Evolutionary conservation across 129 eudicot species (phyloP), one percentile per base, ranked within the genome.

Genomic region (Erigeron canadensis): DNA sequence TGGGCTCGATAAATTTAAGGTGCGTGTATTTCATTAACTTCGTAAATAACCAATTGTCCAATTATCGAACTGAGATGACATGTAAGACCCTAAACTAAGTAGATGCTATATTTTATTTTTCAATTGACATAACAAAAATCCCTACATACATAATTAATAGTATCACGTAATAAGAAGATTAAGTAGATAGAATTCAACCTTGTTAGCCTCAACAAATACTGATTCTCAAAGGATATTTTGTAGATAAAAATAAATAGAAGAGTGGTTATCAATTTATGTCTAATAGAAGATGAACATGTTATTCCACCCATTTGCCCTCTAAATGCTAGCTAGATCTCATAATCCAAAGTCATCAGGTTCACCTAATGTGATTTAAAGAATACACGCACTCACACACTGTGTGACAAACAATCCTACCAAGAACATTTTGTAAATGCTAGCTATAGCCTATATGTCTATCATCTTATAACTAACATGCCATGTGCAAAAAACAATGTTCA

Each of bases 191-290:
- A 15, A 50, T 6, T 50, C 56, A 50, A 10, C 56, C 6, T 50
- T 15, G 19, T 7, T 50, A n/a, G n/a, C n/a, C n/a, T n/a, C n/a
- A n/a, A n/a, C n/a, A n/a, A n/a, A n/a, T n/a, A 15, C 56, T 2
- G 56, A 50, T 51, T 37, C 19, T 62, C 63, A 48, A 23, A n/a
- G 39, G 39, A 59, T 38, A 38, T 39, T 22, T 39, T 28, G 11
- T 63, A 28, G 19, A n/a, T 11, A 38, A 50, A 50, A 12, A 50
- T 50, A 50, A 17, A 17, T 17, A 50, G 45, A 62, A 62, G 22
- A 34, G 19, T 37, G 44, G 47, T 62, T 62, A 62, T n/a, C 67
- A 62, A 38, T 60, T 39, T 63, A 16, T 45, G 59, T 22, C 23
- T 67, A 46, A 47, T 22, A 34, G 40, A 47, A 43, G 39, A 66